These are phyloP conservation scores for Brassica rapa DNA, from an alignment of 345 rosid species.

Conservation along the genomic window DNA sequence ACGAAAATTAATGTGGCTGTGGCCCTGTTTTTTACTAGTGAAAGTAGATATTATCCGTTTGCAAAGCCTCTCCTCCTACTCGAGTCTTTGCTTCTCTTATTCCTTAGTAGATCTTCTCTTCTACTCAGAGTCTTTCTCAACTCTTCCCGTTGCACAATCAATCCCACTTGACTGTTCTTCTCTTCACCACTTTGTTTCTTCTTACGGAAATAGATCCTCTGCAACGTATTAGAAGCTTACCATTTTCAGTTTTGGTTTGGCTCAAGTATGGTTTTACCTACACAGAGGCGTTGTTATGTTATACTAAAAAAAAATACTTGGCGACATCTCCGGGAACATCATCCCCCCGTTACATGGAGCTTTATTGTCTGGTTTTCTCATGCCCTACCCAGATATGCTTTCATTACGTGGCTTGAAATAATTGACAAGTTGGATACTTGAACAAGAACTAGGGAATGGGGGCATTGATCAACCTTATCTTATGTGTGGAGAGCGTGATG, in stretches of 20 bases:
- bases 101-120: not conserved
- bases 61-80: not conserved
- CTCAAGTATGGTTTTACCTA: not conserved
- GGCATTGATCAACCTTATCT: not conserved
- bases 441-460: not conserved
- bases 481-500: not conserved
- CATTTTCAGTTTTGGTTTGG: not conserved
- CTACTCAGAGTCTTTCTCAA: not conserved
- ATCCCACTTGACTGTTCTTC: too few species aligned
- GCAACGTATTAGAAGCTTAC: not conserved
- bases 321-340: not conserved
- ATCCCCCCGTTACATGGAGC: not conserved
- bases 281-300: not conserved
- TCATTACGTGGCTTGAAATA: not conserved
- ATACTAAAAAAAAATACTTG: not conserved
- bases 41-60: not conserved
- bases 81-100: not conserved
- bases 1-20: too few species aligned
- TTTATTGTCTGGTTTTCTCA: not conserved
- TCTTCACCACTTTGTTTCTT: too few species aligned
- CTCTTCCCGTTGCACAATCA: too few species aligned
- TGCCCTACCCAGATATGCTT: not conserved
- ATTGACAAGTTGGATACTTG: not conserved
- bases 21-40: too few species aligned
- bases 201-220: too few species aligned